Percentiles rank a stretch among this genome's conserved stretches.
Conservation (phyloP, 345 rosid genomes). For the Moricandia moricandioides region DNA sequence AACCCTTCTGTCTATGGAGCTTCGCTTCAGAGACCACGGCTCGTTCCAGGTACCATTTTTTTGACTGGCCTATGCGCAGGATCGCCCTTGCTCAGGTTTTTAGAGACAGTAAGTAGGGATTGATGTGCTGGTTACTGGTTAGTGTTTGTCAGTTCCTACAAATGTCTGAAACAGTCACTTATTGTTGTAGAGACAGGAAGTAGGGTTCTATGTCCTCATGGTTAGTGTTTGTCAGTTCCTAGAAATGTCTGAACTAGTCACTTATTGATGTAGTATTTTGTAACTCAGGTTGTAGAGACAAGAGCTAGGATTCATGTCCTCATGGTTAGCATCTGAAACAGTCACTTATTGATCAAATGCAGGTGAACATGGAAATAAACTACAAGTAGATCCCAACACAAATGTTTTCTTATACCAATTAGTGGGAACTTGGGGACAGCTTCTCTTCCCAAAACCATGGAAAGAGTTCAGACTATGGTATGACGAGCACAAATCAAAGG, state of each 20-base stretch:
- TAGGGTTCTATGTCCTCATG: neutral
- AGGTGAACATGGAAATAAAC: constrained; percentile 89
- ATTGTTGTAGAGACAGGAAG: neutral
- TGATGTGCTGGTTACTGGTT: neutral
- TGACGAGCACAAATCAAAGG: constrained; percentile 70
- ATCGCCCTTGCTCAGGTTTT: no score
- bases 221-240: neutral
- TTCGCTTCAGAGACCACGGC: constrained; percentile 93
- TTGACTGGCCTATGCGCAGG: neutral
- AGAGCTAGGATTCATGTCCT: neutral
- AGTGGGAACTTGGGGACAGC: constrained; percentile 99
- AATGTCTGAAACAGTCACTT: neutral
- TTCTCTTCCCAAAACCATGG: constrained; percentile 95
- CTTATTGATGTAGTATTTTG: no score
- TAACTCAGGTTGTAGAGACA: no score
- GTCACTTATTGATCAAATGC: constrained; percentile 12
- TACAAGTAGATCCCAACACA: constrained; percentile 50
- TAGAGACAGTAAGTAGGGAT: no score
- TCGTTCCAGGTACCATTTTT: constrained; percentile 82
- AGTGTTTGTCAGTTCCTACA: neutral
- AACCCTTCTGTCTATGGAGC: constrained; percentile 68
- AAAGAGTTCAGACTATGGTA: constrained; percentile 97
- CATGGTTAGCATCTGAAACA: neutral
- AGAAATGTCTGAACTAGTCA: neutral
- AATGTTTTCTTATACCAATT: constrained; percentile 74